Base-by-base conservation (phyloP, 306 rosid genomes). In the Quercus alba region DNA sequence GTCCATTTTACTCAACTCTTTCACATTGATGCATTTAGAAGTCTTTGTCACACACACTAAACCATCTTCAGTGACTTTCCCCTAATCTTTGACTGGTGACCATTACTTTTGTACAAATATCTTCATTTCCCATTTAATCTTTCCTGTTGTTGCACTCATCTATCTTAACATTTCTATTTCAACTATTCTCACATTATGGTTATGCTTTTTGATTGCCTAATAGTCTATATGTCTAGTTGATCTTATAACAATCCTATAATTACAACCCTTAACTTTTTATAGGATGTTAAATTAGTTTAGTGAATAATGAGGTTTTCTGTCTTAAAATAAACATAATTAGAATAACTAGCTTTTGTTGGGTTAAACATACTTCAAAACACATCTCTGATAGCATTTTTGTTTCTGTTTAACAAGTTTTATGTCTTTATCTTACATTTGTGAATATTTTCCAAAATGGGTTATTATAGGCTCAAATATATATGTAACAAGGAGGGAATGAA, bases 401-500 rank as follows among this genome's bases (percentile, higher is more conserved):
- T 70, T 72, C 46, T 67, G 58, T 67, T 56, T 35, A 63, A 74
- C 30, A 26, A 75, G 80, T 81, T 85, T 73, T 21, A 18, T 51
- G 8, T 61, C 67, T 72, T 61, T 54, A 41, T 52, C 9, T 41
- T 66, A 52, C 64, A 61, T 75, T 73, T 67, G 28, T 86, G 56
- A 20, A 54, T 28, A 68, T 72, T 35, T 19, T 59, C 75, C 38
- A 18, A 46, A 5, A 59, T 79, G 72, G 67, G 15, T 73, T 44
- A 55, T 77, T 82, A 64, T 78, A 94, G 99, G 91, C 87, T 94
- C 56, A 94, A 89, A 80, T 89, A 93, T 87, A 91, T 94, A 82
- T 94, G 99, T 78, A 91, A 86, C 89, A 93, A 89, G 87, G 99
- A 94, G 86, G 95, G 93, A 51, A 88, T 91, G 93, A 93, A 89